A percentile compares a stretch with the other conserved stretches of the same genome.
Evolutionary conservation across 352 stramenopile genomes (phyloP).

Genomic region (Globisporangium nodosum): DNA sequence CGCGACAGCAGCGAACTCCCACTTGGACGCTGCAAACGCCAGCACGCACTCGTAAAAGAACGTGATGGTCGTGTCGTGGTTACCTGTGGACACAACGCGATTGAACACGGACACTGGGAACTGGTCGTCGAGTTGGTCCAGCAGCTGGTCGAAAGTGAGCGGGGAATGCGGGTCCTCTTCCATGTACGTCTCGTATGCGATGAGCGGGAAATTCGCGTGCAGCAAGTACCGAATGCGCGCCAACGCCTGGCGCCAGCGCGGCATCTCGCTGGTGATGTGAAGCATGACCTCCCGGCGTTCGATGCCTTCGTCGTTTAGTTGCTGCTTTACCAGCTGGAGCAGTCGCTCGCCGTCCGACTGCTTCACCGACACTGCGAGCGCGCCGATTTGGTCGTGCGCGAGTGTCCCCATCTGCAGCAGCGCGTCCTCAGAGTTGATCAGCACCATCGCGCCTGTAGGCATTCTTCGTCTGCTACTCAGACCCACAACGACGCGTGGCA

Average conservation of each 20-base stretch:
- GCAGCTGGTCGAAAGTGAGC: constrained; percentile 14
- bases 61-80: not conserved
- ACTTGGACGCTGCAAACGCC: constrained; percentile 7
- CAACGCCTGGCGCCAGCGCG: constrained; percentile 14
- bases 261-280: not conserved
- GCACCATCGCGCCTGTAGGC: constrained; percentile 17
- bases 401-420: constrained; percentile 21
- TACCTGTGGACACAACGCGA: too few species aligned
- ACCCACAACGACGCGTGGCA: constrained; percentile 4
- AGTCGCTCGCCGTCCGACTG: constrained; percentile 23
- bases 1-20: constrained; percentile 18
- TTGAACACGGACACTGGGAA: too few species aligned
- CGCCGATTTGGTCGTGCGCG: constrained; percentile 9
- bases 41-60: not conserved
- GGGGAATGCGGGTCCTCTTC: not conserved
- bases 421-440: constrained; percentile 33
- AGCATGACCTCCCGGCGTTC: not conserved
- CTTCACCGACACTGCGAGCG: constrained; percentile 20
- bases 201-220: constrained; percentile 23
- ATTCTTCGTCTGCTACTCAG: not conserved
- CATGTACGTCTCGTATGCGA: constrained; percentile 27
- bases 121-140: constrained; percentile 10
- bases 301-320: not conserved
- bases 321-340: constrained; percentile 9
- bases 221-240: constrained; percentile 31